Conservation (phyloP, 257 asterid genomes). For the Solanum appendiculatum region DNA sequence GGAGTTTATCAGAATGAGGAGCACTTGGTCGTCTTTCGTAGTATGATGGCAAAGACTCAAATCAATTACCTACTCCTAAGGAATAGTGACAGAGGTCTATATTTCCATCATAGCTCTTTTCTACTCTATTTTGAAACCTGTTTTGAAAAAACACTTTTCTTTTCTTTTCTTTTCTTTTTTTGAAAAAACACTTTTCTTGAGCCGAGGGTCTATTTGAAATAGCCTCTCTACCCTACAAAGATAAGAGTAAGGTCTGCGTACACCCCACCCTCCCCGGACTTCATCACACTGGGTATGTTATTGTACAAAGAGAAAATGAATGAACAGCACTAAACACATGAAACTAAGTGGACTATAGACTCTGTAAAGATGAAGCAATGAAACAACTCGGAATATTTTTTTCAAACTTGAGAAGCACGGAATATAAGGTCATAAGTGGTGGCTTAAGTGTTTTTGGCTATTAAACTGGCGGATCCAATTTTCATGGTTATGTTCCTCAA, state of each 20-base stretch:
- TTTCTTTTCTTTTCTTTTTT: neutral
- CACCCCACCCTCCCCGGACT: neutral
- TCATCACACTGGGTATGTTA: neutral
- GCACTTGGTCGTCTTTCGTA: neutral
- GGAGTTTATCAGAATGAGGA: neutral
- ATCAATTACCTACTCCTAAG: neutral
- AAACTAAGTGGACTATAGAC: neutral
- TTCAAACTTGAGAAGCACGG: neutral
- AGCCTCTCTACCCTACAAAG: neutral
- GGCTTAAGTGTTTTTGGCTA: neutral
- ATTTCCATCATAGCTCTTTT: neutral
- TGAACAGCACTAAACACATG: neutral
- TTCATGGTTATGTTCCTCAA: neutral
- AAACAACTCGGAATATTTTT: neutral
- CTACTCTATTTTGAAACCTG: neutral
- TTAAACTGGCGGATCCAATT: neutral
- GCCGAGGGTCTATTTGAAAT: neutral
- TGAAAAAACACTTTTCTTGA: neutral
- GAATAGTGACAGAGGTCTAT: neutral
- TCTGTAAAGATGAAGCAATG: neutral
- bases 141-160: neutral
- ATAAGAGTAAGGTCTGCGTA: neutral
- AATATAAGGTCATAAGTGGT: neutral
- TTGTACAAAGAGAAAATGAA: neutral
- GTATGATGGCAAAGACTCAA: neutral